phyloP scores from a whole-genome alignment of 176 grass and related monocot genomes.

The Thalia dealbata region DNA sequence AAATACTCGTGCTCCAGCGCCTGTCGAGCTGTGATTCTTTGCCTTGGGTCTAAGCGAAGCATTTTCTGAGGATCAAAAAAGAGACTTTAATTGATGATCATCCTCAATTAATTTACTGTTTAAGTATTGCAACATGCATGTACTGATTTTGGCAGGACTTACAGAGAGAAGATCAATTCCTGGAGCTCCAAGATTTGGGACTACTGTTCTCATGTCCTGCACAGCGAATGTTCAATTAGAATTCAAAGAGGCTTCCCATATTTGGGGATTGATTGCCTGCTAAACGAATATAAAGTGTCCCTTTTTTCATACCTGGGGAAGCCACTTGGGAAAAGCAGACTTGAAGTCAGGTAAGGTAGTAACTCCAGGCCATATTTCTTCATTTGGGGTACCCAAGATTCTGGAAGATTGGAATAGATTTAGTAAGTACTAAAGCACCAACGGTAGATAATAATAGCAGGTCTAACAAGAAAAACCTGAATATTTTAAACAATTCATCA shows the following conservation, averaged over 20 bases:
- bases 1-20: conserved; percentile 10
- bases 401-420: conserved; percentile 28
- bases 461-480: conserved; percentile 48
- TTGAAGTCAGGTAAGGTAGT: conserved; percentile 81
- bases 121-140: background rate
- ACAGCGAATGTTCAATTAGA: background rate
- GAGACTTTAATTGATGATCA: no score
- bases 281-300: background rate
- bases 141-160: conserved; percentile 15
- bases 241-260: background rate
- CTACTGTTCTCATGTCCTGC: conserved; percentile 50
- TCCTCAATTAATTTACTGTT: no score
- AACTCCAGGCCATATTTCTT: conserved; percentile 77
- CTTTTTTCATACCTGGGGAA: conserved; percentile 31
- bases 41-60: conserved; percentile 5
- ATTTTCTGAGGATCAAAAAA: background rate
- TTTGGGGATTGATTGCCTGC: background rate
- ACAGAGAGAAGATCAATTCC: conserved; percentile 84
- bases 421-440: conserved; percentile 1
- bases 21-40: conserved; percentile 6
- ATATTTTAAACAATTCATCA: conserved; percentile 92
- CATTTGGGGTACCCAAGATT: conserved; percentile 69
- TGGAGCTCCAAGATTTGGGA: conserved; percentile 48
- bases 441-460: conserved; percentile 3
- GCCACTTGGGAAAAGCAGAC: conserved; percentile 76